A percentile compares a stretch with the other conserved stretches of the same genome.
phyloP scores from a whole-genome alignment of 208 protist species.

The Acanthamoeba culbertsoni region DNA sequence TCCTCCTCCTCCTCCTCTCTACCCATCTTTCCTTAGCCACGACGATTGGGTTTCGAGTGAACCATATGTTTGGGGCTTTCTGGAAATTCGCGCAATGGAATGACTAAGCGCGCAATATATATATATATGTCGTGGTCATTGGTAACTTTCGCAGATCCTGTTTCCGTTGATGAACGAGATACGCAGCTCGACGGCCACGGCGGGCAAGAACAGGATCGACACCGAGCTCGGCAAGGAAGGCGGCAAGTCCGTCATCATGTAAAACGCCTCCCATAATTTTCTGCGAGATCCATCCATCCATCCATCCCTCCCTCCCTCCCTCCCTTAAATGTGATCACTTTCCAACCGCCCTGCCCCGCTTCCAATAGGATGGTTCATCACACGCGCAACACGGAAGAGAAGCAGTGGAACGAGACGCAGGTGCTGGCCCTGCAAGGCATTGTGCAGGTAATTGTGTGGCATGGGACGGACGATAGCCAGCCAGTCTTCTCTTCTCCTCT shows the following conservation, averaged over 20 bases:
- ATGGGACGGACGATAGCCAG: not conserved
- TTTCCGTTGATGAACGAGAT: conserved; percentile 58
- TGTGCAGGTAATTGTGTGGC: not conserved
- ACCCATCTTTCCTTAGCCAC: not conserved
- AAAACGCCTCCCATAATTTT: not conserved
- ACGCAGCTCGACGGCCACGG: not conserved
- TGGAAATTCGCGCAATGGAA: too few species aligned
- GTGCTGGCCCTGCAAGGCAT: conserved; percentile 52
- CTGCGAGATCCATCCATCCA: too few species aligned
- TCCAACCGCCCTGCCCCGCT: not conserved
- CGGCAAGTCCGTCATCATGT: conserved; percentile 62
- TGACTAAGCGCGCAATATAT: not conserved
- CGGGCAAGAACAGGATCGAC: not conserved
- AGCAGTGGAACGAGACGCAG: conserved; percentile 61
- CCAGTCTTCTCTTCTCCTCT: not conserved
- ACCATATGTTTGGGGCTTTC: not conserved
- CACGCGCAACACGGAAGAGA: conserved; percentile 54
- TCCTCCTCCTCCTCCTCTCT: too few species aligned
- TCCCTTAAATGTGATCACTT: not conserved
- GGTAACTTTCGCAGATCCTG: not conserved
- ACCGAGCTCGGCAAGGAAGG: conserved; percentile 55
- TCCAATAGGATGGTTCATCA: conserved; percentile 42
- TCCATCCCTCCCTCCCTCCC: too few species aligned
- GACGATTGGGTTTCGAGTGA: not conserved
- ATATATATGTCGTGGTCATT: not conserved